Evolutionary conservation across 2,329 filamentous ascomycete genomes (phyloP).

Genomic region (Ampelomyces quisqualis): DNA sequence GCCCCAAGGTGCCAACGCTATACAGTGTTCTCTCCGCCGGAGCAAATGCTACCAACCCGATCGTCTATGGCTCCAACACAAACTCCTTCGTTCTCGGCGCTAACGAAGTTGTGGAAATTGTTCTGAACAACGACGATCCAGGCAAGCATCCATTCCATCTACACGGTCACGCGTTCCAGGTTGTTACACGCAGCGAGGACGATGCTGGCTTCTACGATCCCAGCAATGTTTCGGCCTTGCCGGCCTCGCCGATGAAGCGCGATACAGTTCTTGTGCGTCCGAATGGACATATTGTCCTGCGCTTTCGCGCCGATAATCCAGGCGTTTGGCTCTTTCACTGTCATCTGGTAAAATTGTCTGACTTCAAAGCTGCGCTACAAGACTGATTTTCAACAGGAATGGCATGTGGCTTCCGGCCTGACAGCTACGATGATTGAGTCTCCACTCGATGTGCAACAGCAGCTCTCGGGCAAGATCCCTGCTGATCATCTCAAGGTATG

Average conservation of each 20-base stretch:
- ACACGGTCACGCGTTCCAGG: slow-evolving; percentile 55
- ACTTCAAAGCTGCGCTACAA: too few relatives aligned
- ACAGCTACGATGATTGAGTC: slow-evolving; percentile 55
- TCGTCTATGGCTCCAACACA: slow-evolving; percentile 55
- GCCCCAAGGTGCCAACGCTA: slow-evolving; percentile 74
- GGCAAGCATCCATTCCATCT: slow-evolving; percentile 69
- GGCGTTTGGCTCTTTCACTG: slow-evolving; percentile 40
- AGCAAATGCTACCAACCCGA: slow-evolving; percentile 48
- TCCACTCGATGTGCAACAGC: slow-evolving; percentile 60
- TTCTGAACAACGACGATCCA: slow-evolving; percentile 74
- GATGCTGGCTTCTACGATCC: slow-evolving; percentile 52
- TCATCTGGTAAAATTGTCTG: too few relatives aligned
- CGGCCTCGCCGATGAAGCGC: slow-evolving; percentile 49
- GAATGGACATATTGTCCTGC: slow-evolving; percentile 56
- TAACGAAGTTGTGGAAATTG: slow-evolving; percentile 67
- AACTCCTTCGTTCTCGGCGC: slow-evolving; percentile 65
- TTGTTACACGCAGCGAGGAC: slow-evolving; percentile 36
- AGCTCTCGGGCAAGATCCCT: slow-evolving; percentile 58
- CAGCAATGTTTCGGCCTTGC: slow-evolving; percentile 22
- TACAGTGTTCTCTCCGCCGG: slow-evolving; percentile 70
- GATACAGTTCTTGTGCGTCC: slow-evolving; percentile 58
- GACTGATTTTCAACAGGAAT: too few relatives aligned
- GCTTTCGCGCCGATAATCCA: slow-evolving; percentile 57
- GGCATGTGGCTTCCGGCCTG: slow-evolving; percentile 50
- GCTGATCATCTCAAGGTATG: slow-evolving; percentile 63